Evolutionary conservation across 345 rosid species (phyloP), one percentile per base, ranked within the genome.

Genomic region (Euphorbia lathyris): DNA sequence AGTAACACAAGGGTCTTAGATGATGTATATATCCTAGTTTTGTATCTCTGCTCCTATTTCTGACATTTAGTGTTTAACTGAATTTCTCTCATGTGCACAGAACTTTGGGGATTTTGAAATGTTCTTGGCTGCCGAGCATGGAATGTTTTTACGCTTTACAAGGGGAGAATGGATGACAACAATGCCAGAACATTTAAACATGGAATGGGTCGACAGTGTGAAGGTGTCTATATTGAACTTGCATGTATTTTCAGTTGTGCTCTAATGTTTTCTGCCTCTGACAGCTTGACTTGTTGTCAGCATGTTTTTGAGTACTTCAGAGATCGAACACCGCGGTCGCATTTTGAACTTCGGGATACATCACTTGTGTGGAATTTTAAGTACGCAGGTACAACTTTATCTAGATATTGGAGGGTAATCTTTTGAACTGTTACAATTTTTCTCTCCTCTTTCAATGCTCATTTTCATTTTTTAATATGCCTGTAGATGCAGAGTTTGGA

Each of bases 181-280:
- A 76, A 92, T 96, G 99, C 99, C 99, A 0, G 99, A 96, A 71
- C 99, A 89, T 73, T 83, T 87, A 71, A 96, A 96, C 80, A 90
- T 96, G 97, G 99, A 96, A 74, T 96, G 99, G 99, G 93, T 92
- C 48, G 99, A 96, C 81, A 90, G 99, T 57, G 93, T 96, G 68
- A 89, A 92, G 97, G 99, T 95, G 69, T 76, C 2, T 71, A 55
- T 45, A 48, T 48, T 65, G n/a, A 32, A 26, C 22, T 72, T 30
- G 13, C 38, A n/a, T 65, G 53, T 64, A 36, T 74, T 47, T 65
- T 32, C 55, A 29, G 1, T 23, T 53, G 12, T 72, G 40, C 71
- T 57, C 65, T 13, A 61, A n/a, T n/a, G n/a, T n/a, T n/a, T n/a
- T 68, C 38, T 34, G 71, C 7, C 40, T 23, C 25, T 69, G 68